phyloP scores from a whole-genome alignment of 768 basidiomycete genomes.

The Lactarius psammicola region DNA sequence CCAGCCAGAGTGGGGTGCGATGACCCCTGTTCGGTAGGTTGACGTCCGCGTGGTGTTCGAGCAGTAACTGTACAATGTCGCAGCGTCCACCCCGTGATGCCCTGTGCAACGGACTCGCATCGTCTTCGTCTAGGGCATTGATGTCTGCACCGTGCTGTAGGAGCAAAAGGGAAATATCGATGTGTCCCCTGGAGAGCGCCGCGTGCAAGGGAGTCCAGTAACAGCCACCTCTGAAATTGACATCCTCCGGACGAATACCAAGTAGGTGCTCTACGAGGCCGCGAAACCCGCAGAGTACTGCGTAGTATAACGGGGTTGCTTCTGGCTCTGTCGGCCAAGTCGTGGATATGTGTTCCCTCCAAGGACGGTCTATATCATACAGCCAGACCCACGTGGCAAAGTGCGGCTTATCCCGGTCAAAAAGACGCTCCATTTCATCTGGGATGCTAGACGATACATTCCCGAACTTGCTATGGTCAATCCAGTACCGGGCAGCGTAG shows the following conservation, averaged over 20 bases:
- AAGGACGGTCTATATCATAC: not conserved
- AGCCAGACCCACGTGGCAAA: not conserved
- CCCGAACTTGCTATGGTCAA: not conserved
- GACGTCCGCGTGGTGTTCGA: not conserved
- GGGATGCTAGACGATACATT: not conserved
- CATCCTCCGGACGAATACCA: not conserved
- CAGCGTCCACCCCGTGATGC: not conserved
- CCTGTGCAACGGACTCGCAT: not conserved
- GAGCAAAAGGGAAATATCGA: not conserved
- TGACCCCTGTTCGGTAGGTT: not conserved
- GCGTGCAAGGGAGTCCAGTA: not conserved
- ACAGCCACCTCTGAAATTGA: not conserved
- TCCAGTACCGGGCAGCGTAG: not conserved
- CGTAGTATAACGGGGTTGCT: not conserved
- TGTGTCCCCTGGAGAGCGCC: not conserved
- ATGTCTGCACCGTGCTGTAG: not conserved
- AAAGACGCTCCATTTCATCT: not conserved
- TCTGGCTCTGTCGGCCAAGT: not conserved
- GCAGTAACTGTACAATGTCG: not conserved
- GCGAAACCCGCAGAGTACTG: not conserved
- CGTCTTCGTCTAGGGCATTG: not conserved
- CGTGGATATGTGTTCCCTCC: not conserved
- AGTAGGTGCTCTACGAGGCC: not conserved
- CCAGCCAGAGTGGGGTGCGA: not conserved
- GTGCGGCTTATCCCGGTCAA: not conserved